Evolutionary conservation across 1,284 basidiomycete species (phyloP).

Genomic region (Filobasidium uniguttulatum): DNA sequence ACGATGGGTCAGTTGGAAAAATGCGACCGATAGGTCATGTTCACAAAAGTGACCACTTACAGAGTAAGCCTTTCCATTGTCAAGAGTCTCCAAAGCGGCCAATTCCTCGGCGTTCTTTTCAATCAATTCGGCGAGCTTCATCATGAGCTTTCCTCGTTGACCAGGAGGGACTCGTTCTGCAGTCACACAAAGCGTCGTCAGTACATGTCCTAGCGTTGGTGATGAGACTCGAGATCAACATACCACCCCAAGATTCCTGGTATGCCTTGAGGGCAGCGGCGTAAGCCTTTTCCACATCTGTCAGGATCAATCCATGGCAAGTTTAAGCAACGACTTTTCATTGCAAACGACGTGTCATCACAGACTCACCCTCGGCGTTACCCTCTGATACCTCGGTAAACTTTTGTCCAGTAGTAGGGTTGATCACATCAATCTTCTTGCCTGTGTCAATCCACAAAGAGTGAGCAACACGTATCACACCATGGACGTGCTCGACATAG

Average conservation of each 20-base stretch:
- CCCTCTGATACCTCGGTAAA: conserved; percentile 57
- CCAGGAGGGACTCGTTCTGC: conserved; percentile 42
- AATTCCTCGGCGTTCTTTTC: conserved; percentile 57
- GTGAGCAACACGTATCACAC: neutral
- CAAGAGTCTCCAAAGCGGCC: conserved; percentile 63
- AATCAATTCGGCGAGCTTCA: conserved; percentile 61
- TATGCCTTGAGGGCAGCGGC: conserved; percentile 62
- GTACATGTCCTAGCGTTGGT: neutral
- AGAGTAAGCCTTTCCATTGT: conserved; percentile 46
- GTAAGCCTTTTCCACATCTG: conserved; percentile 64
- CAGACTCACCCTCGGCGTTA: conserved; percentile 35
- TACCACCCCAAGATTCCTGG: conserved; percentile 55
- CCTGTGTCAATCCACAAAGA: conserved; percentile 20
- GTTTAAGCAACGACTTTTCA: neutral
- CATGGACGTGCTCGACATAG: conserved; percentile 19
- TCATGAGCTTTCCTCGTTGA: conserved; percentile 48
- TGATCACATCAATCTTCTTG: conserved; percentile 46
- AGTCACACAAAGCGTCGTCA: neutral
- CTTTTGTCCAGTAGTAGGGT: conserved; percentile 63
- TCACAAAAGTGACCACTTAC: no score
- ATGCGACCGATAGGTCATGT: neutral
- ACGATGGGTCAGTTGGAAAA: neutral
- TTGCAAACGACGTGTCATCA: neutral
- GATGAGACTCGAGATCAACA: conserved; percentile 16
- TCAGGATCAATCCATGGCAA: neutral